phyloP scores from a whole-genome alignment of 805 yeast genomes.

The Zygoascus ofunaensis region DNA sequence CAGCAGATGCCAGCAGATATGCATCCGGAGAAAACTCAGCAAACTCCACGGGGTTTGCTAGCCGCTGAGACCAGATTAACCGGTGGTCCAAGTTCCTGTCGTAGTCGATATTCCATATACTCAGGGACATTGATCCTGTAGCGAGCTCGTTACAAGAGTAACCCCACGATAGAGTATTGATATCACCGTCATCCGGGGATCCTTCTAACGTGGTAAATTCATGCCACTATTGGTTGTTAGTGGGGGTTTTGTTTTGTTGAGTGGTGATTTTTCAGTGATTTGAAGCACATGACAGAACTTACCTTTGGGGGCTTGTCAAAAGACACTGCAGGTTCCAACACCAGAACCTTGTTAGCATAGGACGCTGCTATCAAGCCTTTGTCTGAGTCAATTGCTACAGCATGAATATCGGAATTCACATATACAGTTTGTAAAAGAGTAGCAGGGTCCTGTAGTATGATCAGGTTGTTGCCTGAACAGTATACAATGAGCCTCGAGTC shows the following conservation, averaged over 20 bases:
- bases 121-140: conserved; percentile 48
- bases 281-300: no score
- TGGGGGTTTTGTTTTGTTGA: background rate
- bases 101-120: conserved; percentile 38
- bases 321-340: conserved; percentile 19
- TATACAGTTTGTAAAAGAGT: conserved; percentile 67
- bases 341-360: conserved; percentile 12
- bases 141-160: conserved; percentile 41
- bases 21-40: conserved; percentile 61
- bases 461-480: conserved; percentile 82
- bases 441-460: conserved; percentile 47
- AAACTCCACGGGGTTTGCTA: conserved; percentile 52
- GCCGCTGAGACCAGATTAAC: conserved; percentile 39
- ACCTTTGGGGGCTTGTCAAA: conserved; percentile 16
- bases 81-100: conserved; percentile 1
- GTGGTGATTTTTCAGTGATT: no score
- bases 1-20: conserved; percentile 53
- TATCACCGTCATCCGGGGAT: conserved; percentile 20
- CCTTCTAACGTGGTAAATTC: background rate
- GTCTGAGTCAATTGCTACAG: conserved; percentile 51
- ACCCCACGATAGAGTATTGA: conserved; percentile 50
- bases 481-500: conserved; percentile 53
- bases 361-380: conserved; percentile 41
- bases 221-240: conserved; percentile 10
- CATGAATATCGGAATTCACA: conserved; percentile 53